phyloP scores from a whole-genome alignment of 257 asterid genomes.

The Dorcoceras hygrometricum region DNA sequence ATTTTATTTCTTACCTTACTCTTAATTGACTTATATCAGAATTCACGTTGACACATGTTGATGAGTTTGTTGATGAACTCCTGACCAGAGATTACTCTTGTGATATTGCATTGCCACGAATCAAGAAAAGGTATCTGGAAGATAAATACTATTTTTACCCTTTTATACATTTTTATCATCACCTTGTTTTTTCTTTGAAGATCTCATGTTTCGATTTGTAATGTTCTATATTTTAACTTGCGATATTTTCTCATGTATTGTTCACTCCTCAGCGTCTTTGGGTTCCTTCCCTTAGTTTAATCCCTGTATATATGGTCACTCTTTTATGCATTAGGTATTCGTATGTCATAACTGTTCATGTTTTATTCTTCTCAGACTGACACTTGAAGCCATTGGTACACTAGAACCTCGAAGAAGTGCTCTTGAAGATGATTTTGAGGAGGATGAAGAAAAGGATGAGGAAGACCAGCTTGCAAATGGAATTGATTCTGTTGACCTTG shows the following conservation, averaged over 20 bases:
- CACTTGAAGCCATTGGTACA: conserved; percentile 67
- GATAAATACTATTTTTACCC: background rate
- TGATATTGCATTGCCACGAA: conserved; percentile 81
- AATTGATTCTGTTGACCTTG: conserved; percentile 49
- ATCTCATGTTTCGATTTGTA: background rate
- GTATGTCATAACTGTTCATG: conserved; percentile 13
- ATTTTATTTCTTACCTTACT: conserved; percentile 1
- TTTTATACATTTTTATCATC: background rate
- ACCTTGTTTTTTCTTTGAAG: conserved; percentile 1
- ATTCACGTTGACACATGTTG: conserved; percentile 77
- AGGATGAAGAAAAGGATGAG: conserved; percentile 94
- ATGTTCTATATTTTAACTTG: conserved; percentile 6
- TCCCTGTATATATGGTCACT: background rate
- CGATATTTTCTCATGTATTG: background rate
- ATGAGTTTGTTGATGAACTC: conserved; percentile 82
- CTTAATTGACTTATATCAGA: conserved; percentile 35
- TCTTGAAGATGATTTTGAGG: conserved; percentile 98
- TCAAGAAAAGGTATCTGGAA: conserved; percentile 67
- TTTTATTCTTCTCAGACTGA: conserved; percentile 49
- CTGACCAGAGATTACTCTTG: conserved; percentile 86
- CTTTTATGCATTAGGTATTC: conserved; percentile 15
- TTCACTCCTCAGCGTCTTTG: conserved; percentile 12
- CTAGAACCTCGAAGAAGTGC: conserved; percentile 93
- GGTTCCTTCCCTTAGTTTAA: conserved; percentile 4
- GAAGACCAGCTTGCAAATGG: conserved; percentile 68